phyloP scores from a whole-genome alignment of 768 basidiomycete species.

The Phylloporus sp. region DNA sequence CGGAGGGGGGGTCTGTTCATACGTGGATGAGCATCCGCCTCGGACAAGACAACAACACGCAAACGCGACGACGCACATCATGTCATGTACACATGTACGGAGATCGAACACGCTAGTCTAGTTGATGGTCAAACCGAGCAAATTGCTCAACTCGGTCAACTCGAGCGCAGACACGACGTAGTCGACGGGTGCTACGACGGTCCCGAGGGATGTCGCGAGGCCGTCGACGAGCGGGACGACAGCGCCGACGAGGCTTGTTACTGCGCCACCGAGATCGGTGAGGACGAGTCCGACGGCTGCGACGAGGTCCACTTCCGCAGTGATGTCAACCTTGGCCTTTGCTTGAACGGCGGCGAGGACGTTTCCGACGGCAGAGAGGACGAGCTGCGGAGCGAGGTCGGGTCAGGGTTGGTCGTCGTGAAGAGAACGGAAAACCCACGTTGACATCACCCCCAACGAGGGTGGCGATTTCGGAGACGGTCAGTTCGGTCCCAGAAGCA shows the following conservation, averaged over 20 bases:
- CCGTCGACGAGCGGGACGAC: constrained; percentile 17
- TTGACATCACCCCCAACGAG: constrained; percentile 21
- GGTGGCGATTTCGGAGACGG: constrained; percentile 22
- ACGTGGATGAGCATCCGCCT: no score
- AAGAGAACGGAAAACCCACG: constrained; percentile 16
- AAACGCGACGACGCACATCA: no score
- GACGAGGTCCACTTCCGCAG: not conserved
- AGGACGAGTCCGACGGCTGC: not conserved
- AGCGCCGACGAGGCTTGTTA: constrained; percentile 17
- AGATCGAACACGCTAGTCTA: no score
- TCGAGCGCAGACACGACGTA: constrained; percentile 22
- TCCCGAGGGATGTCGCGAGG: constrained; percentile 20
- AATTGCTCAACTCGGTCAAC: constrained; percentile 15
- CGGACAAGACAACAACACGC: no score
- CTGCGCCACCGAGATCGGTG: constrained; percentile 14
- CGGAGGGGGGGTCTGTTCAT: no score
- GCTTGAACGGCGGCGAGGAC: constrained; percentile 22
- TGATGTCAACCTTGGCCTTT: not conserved
- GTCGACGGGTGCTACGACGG: constrained; percentile 16
- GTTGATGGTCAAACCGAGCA: constrained; percentile 27
- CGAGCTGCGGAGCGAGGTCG: constrained; percentile 12
- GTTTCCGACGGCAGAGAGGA: constrained; percentile 25
- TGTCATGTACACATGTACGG: no score
- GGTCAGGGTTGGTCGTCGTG: not conserved
- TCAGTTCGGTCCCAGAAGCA: constrained; percentile 21